Evolutionary conservation across 768 basidiomycete genomes (phyloP).

Genomic region (Boletus sp.): DNA sequence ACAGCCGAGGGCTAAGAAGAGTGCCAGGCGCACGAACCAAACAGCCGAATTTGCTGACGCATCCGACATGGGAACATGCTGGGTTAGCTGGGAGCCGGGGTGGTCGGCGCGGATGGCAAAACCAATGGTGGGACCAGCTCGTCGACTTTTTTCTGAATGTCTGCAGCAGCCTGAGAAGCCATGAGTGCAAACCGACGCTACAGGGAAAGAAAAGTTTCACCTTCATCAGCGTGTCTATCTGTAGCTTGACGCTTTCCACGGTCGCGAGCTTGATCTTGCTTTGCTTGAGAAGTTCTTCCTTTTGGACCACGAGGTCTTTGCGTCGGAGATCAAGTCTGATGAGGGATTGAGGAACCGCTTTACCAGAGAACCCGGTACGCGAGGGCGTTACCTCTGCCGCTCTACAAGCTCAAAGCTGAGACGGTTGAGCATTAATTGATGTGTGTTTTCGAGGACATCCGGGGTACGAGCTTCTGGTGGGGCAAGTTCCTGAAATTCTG

Average conservation of each 20-base stretch:
- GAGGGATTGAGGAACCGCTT: constrained; percentile 1
- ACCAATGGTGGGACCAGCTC: constrained; percentile 52
- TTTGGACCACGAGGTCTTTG: constrained; percentile 64
- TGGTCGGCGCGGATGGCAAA: constrained; percentile 28
- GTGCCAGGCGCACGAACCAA: not conserved
- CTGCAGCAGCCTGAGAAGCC: constrained; percentile 54
- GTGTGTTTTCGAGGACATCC: constrained; percentile 62
- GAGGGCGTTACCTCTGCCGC: constrained; percentile 66
- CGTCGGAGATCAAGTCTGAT: constrained; percentile 67
- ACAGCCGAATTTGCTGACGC: constrained; percentile 5
- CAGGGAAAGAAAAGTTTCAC: constrained; percentile 32
- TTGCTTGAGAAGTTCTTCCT: constrained; percentile 78
- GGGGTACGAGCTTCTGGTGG: constrained; percentile 62
- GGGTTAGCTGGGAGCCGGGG: constrained; percentile 24
- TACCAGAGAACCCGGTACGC: constrained; percentile 1
- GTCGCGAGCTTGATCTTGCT: constrained; percentile 69
- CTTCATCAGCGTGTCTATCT: constrained; percentile 76
- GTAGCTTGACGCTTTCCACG: constrained; percentile 74
- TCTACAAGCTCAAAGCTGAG: constrained; percentile 85
- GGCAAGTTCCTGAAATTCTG: constrained; percentile 67
- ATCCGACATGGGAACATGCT: not conserved
- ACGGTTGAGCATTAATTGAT: constrained; percentile 85
- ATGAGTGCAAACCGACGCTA: constrained; percentile 9
- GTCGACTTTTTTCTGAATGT: constrained; percentile 73
- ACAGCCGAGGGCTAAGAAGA: constrained; percentile 4